Evolutionary conservation across 2,329 filamentous ascomycete species (phyloP).

Genomic region (Trichoderma sp.): DNA sequence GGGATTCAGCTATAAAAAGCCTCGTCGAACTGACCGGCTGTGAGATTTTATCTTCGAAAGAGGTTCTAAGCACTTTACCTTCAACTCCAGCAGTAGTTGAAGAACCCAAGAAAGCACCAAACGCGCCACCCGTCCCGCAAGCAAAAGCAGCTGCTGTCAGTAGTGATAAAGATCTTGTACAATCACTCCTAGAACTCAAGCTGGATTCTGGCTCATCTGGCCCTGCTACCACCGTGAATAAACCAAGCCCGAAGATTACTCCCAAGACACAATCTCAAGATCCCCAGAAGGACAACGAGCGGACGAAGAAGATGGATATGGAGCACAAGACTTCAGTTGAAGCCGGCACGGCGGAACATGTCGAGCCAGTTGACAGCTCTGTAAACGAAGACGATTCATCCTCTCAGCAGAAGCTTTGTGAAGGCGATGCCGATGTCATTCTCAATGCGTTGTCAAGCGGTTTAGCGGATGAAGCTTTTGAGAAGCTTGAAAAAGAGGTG

Average conservation of each 20-base stretch:
- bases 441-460: conserved; percentile 63
- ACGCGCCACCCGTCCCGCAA: conserved; percentile 5
- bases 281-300: conserved; percentile 21
- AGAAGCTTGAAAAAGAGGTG: conserved; percentile 69
- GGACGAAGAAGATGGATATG: neutral
- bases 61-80: conserved; percentile 48
- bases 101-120: neutral
- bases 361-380: neutral
- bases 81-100: conserved; percentile 18
- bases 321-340: conserved; percentile 24
- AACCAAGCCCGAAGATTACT: neutral
- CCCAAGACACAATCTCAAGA: neutral
- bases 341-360: neutral
- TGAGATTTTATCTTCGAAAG: conserved; percentile 57
- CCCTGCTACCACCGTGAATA: conserved; percentile 17
- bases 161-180: conserved; percentile 29
- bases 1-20: conserved; percentile 66
- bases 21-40: conserved; percentile 76
- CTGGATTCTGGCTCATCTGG: conserved; percentile 30
- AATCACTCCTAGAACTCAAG: conserved; percentile 34
- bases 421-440: conserved; percentile 77
- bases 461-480: conserved; percentile 62
- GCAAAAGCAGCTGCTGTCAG: neutral
- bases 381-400: neutral
- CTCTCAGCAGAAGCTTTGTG: conserved; percentile 59